Evolutionary conservation across 352 stramenopile species (phyloP), one percentile per base, ranked within the genome.

Genomic region (Blastocystis sp.): DNA sequence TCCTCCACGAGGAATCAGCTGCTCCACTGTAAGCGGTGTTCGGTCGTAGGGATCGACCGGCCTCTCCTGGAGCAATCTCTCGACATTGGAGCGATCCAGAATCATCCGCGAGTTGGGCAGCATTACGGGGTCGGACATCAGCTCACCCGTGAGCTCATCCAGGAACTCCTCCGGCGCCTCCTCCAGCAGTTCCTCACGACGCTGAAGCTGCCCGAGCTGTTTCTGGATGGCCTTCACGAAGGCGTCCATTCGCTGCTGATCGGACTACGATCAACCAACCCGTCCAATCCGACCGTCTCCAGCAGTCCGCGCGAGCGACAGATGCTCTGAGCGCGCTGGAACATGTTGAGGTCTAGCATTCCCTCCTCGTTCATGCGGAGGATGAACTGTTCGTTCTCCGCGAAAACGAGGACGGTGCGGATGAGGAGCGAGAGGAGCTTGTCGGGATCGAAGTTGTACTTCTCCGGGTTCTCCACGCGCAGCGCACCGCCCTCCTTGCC

Each of bases 71-170:
- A 84, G 59, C 36, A 56, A 18, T 1, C 40, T 59, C 38, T 84
- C 73, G n/a, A 84, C 75, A 29, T 53, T 84, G 11, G 46, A 38
- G 7, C 73, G 73, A 42, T 84, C 49, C 54, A 84, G 54, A 34
- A 84, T 63, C 24, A 36, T 40, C 40, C 44, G 38, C 3, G 73
- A 73, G 36, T 73, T 73, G 27, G 73, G 73, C 11, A 84, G 59
- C 59, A 73, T 69, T 44, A 84, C 73, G 1, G 73, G 73, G 40
- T 84, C 73, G 29, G 27, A 40, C 73, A 84, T 84, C 36, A 84
- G 34, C 54, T 84, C 73, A 32, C 48, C 48, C 16, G 54, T 84
- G 14, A 84, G 69, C 6, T 73, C 59, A 42, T 84, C 73, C 6
- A 84, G 46, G 51, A 84, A 84, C 7, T 84, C 73, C 14, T 53